Conservation (phyloP, 2,329 filamentous ascomycete species). For the Xylariaceae sp. region DNA sequence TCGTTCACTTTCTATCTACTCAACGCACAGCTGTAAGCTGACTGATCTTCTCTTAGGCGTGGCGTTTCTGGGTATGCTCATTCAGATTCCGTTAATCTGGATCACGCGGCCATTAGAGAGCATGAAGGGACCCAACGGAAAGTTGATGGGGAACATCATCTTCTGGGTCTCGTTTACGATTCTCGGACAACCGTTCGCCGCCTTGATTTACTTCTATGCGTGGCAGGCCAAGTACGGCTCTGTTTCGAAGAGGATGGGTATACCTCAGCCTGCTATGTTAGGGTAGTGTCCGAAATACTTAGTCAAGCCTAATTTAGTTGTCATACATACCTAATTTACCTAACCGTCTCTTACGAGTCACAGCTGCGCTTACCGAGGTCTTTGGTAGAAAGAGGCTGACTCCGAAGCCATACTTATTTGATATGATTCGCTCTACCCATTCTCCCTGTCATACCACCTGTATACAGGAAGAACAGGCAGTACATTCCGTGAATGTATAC, state of each 20-base stretch:
- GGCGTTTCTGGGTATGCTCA: constrained; percentile 91
- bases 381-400: too few species aligned
- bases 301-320: not conserved
- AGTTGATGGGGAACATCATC: constrained; percentile 86
- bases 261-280: constrained; percentile 8
- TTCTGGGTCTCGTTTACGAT: constrained; percentile 98
- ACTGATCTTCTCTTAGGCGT: constrained; percentile 64
- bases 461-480: too few species aligned
- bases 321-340: not conserved
- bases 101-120: constrained; percentile 82
- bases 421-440: too few species aligned
- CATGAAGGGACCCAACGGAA: constrained; percentile 76
- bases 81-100: constrained; percentile 87
- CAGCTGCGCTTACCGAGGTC: too few species aligned
- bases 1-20: constrained; percentile 39
- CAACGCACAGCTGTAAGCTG: not conserved
- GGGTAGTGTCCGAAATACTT: not conserved
- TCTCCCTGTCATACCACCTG: too few species aligned
- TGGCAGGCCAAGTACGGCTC: constrained; percentile 98
- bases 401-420: too few species aligned
- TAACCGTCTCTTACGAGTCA: not conserved
- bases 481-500: too few species aligned
- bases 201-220: constrained; percentile 93
- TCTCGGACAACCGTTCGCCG: constrained; percentile 91
- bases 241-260: constrained; percentile 59